These are phyloP conservation scores for Tylopilus orsonianus DNA, from an alignment of 1,284 basidiomycete genomes.

Conservation along the genomic window DNA sequence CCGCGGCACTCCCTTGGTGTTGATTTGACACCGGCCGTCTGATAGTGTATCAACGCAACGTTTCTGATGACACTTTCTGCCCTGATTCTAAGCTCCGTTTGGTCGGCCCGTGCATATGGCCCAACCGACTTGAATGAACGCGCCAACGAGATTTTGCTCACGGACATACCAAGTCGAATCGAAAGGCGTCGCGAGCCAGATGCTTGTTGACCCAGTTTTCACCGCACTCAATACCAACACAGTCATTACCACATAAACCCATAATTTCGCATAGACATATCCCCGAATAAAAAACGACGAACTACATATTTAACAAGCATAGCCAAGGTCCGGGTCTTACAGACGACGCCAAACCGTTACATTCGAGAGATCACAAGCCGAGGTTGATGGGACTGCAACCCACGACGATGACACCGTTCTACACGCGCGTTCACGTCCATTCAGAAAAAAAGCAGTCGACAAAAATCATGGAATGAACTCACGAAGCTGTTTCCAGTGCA, in stretches of 20 bases:
- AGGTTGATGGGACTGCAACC: constrained; percentile 17
- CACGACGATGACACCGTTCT: constrained; percentile 12
- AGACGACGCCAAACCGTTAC: neutral
- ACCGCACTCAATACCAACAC: too few relatives aligned
- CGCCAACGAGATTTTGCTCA: too few relatives aligned
- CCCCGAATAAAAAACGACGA: neutral
- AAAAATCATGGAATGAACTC: constrained; percentile 1
- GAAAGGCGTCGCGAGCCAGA: too few relatives aligned
- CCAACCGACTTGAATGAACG: too few relatives aligned
- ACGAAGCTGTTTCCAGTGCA: constrained; percentile 19
- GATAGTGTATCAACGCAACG: too few relatives aligned
- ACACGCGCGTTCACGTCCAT: neutral
- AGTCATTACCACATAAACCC: neutral
- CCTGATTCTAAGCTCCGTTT: too few relatives aligned
- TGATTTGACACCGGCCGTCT: too few relatives aligned
- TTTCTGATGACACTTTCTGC: too few relatives aligned
- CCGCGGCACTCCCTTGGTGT: too few relatives aligned
- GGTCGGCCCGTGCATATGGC: too few relatives aligned
- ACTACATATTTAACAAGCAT: neutral
- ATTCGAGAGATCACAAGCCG: neutral
- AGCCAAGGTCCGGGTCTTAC: neutral
- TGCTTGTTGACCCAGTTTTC: too few relatives aligned
- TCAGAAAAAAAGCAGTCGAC: neutral
- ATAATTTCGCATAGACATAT: neutral
- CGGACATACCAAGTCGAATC: too few relatives aligned